Percentiles rank a stretch among this genome's conserved stretches.
Conservation (phyloP, 2,329 filamentous ascomycete species). For the Alternaria longipes region DNA sequence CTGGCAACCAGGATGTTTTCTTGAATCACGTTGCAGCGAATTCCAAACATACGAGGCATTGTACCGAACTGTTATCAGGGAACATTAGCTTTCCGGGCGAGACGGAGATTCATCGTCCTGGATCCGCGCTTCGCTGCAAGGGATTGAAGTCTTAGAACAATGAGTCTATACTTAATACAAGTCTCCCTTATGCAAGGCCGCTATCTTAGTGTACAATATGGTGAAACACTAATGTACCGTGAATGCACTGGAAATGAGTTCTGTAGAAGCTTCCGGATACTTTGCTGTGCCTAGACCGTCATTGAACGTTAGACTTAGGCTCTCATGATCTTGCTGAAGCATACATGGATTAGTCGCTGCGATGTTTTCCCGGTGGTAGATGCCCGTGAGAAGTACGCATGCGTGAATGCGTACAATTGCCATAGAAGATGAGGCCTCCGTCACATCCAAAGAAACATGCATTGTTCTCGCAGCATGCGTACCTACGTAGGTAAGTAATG, state of each 20-base stretch:
- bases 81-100: background rate
- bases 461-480: background rate
- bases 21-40: constrained; percentile 4
- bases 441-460: too few relatives aligned
- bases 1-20: constrained; percentile 8
- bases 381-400: background rate
- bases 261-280: background rate
- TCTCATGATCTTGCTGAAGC: background rate
- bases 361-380: background rate
- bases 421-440: too few relatives aligned
- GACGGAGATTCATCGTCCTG: background rate
- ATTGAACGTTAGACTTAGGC: background rate
- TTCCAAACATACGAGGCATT: background rate
- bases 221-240: background rate
- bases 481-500: background rate
- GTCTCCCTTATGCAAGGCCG: rapidly evolving
- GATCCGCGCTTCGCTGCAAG: background rate
- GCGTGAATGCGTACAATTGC: background rate
- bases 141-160: background rate
- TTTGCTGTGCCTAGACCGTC: background rate
- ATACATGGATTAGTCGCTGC: background rate
- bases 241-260: background rate
- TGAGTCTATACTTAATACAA: background rate
- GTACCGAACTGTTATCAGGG: background rate
- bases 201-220: background rate